Percentiles rank a stretch among this genome's conserved stretches.
Evolutionary conservation across 257 asterid genomes (phyloP).

Genomic region (Solanum chilense): DNA sequence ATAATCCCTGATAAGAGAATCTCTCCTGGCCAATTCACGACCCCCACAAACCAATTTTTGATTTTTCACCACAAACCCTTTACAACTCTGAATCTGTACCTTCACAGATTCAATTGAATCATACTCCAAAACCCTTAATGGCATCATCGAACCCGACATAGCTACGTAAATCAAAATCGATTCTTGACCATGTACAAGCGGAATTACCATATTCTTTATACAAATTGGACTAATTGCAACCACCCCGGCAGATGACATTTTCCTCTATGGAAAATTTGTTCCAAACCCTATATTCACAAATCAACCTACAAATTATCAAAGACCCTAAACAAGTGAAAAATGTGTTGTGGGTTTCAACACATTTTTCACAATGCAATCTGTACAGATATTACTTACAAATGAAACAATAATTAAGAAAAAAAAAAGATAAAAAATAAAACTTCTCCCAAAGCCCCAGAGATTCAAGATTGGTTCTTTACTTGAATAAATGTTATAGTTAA

Average conservation of each 20-base stretch:
- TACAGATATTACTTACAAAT: constrained; percentile 3
- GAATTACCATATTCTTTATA: constrained; percentile 26
- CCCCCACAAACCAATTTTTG: constrained; percentile 76
- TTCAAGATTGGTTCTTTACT: constrained; percentile 22
- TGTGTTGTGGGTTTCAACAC: neutral
- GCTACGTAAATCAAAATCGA: constrained; percentile 43
- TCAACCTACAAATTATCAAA: neutral
- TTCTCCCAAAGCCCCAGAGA: constrained; percentile 35
- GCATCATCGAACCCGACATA: constrained; percentile 50
- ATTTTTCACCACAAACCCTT: constrained; percentile 16
- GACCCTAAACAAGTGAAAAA: constrained; percentile 2
- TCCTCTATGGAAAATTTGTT: neutral
- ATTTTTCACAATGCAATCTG: constrained; percentile 2
- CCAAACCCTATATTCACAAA: constrained; percentile 11
- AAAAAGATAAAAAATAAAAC: neutral
- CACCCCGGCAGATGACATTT: constrained; percentile 68
- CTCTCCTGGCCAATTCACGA: constrained; percentile 62
- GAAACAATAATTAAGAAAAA: neutral
- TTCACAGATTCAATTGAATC: constrained; percentile 25
- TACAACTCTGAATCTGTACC: constrained; percentile 12
- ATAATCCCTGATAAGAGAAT: constrained; percentile 64
- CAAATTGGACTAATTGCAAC: constrained; percentile 41
- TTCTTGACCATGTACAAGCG: constrained; percentile 42
- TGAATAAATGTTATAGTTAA: neutral
- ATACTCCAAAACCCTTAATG: constrained; percentile 58